A percentile compares a stretch with the other conserved stretches of the same genome.
Evolutionary conservation across 2,329 filamentous ascomycete genomes (phyloP).

Genomic region (Atkinsonella hypoxylon): DNA sequence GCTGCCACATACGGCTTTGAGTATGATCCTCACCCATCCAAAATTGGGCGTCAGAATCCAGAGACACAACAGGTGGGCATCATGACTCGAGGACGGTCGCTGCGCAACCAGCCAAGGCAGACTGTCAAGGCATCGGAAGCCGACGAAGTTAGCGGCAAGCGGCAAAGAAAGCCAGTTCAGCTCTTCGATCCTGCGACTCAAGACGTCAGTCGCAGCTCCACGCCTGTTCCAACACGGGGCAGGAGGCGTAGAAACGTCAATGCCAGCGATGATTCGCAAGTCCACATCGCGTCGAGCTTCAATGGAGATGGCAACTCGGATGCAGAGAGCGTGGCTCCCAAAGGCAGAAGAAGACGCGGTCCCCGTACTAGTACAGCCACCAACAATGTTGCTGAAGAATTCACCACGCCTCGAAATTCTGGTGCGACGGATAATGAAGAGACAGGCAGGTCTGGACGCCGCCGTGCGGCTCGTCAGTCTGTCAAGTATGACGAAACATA

Average conservation of each 20-base stretch:
- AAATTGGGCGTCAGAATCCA: slow-evolving; percentile 48
- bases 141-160: slow-evolving; percentile 38
- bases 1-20: slow-evolving; percentile 49
- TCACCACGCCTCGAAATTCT: slow-evolving; percentile 9
- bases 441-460: slow-evolving; percentile 8
- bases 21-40: slow-evolving; percentile 44
- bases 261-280: slow-evolving; percentile 17
- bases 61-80: slow-evolving; percentile 38
- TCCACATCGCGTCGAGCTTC: slow-evolving; percentile 19
- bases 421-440: slow-evolving; percentile 4
- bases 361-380: slow-evolving; percentile 15
- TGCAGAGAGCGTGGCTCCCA: slow-evolving; percentile 16
- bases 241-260: slow-evolving; percentile 21
- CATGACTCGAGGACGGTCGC: slow-evolving; percentile 37
- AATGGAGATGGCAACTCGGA: slow-evolving; percentile 23
- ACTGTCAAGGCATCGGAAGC: slow-evolving; percentile 48
- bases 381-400: slow-evolving; percentile 15
- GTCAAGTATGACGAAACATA: slow-evolving; percentile 7
- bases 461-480: slow-evolving; percentile 7
- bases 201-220: slow-evolving; percentile 38
- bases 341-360: slow-evolving; percentile 19
- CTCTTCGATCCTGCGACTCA: slow-evolving; percentile 39
- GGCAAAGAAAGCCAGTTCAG: slow-evolving; percentile 39
- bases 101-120: slow-evolving; percentile 45
- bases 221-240: slow-evolving; percentile 27